Conservation (phyloP, 1,284 basidiomycete genomes). For the Phellopilus nigrolimitatus region DNA sequence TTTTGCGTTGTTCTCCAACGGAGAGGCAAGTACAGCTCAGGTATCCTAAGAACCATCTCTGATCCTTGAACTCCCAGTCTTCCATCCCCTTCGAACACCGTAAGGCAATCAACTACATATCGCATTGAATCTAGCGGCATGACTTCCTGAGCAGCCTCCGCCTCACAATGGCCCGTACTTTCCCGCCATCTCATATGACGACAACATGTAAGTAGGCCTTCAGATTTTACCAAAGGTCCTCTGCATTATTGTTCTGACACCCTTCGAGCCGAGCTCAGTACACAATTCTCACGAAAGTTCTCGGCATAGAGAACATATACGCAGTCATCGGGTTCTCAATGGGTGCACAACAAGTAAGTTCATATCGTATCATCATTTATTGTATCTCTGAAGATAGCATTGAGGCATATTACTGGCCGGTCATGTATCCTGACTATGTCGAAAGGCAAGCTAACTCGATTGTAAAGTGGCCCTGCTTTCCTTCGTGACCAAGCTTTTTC, state of each 20-base stretch:
- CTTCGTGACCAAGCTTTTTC: slow-evolving; percentile 7
- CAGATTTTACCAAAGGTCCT: slow-evolving; percentile 22
- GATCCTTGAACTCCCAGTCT: slow-evolving; percentile 26
- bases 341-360: slow-evolving; percentile 30
- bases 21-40: slow-evolving; percentile 20
- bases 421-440: slow-evolving; percentile 54
- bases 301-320: slow-evolving; percentile 27
- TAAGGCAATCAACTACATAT: slow-evolving; percentile 19
- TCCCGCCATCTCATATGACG: slow-evolving; percentile 30
- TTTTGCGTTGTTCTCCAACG: slow-evolving; percentile 24
- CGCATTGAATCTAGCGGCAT: background rate
- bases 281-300: slow-evolving; percentile 27
- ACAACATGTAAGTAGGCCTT: slow-evolving; percentile 25
- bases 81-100: slow-evolving; percentile 32
- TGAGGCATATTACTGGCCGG: slow-evolving; percentile 58
- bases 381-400: background rate
- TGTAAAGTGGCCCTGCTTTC: slow-evolving; percentile 5
- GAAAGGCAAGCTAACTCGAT: slow-evolving; percentile 35
- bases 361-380: background rate
- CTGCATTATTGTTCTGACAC: slow-evolving; percentile 1
- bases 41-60: background rate
- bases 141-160: slow-evolving; percentile 23
- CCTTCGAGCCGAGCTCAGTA: slow-evolving; percentile 26
- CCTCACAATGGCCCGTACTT: slow-evolving; percentile 33
- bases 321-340: slow-evolving; percentile 32